A percentile compares a stretch with the other conserved stretches of the same genome.
phyloP scores from a whole-genome alignment of 495 filamentous ascomycete species.

The Aspergillus bridgeri region DNA sequence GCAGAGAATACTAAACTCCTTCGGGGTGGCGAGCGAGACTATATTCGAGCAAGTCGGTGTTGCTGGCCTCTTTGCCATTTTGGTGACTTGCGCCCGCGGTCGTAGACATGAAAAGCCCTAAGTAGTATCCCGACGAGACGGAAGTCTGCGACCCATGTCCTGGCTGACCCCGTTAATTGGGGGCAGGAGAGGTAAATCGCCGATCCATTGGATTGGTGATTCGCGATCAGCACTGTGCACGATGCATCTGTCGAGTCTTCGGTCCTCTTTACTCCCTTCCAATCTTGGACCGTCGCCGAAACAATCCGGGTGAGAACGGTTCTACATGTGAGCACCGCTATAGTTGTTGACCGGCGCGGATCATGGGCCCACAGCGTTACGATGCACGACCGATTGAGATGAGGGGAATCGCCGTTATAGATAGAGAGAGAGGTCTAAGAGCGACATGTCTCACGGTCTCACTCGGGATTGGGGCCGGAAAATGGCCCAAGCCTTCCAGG shows the following conservation, averaged over 20 bases:
- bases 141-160: not conserved
- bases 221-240: no score
- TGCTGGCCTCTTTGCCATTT: not conserved
- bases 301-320: not conserved
- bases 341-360: not conserved
- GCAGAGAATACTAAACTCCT: not conserved
- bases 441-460: not conserved
- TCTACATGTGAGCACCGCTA: not conserved
- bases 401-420: not conserved
- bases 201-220: not conserved
- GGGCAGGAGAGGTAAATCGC: not conserved
- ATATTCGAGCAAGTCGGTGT: not conserved
- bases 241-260: not conserved
- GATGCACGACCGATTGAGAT: no score
- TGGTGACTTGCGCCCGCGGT: not conserved
- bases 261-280: not conserved
- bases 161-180: not conserved
- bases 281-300: not conserved
- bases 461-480: not conserved
- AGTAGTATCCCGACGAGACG: not conserved
- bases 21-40: not conserved
- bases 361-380: not conserved
- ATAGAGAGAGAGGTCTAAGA: not conserved
- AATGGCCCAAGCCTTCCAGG: not conserved
- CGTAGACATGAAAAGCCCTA: not conserved